phyloP scores from a whole-genome alignment of 257 asterid genomes.

The Nicotiana noctiflora region DNA sequence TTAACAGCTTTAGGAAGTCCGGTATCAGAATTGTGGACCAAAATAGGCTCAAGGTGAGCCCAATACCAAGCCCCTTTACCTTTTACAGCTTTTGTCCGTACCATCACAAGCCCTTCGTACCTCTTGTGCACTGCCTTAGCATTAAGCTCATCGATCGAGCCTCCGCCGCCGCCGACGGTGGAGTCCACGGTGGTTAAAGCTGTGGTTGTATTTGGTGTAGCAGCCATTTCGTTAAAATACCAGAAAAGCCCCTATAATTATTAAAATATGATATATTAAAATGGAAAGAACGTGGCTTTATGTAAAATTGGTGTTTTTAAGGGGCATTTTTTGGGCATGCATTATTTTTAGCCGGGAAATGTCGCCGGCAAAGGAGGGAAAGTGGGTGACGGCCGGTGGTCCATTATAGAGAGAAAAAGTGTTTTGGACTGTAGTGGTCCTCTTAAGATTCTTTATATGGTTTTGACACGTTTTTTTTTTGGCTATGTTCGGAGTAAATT shows the following conservation, averaged over 20 bases:
- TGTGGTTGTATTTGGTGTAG: conserved; percentile 32
- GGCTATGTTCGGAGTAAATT: not conserved
- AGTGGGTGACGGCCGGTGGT: conserved; percentile 16
- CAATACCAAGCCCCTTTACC: conserved; percentile 99
- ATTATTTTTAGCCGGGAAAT: conserved; percentile 19
- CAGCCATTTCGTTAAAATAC: conserved; percentile 37
- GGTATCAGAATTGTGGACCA: conserved; percentile 63
- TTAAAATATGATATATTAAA: not conserved
- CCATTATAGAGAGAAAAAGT: conserved; percentile 23
- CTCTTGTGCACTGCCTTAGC: conserved; percentile 87
- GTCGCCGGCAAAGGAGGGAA: conserved; percentile 13
- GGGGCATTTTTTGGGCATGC: not conserved
- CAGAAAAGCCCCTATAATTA: not conserved
- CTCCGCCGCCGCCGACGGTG: not conserved
- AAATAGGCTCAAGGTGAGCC: conserved; percentile 92
- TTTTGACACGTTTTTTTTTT: not conserved
- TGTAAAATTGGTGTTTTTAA: not conserved
- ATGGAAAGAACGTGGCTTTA: not conserved
- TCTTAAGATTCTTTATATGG: not conserved
- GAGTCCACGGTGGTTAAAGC: conserved; percentile 25
- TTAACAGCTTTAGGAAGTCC: conserved; percentile 88
- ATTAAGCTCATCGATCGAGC: conserved; percentile 49
- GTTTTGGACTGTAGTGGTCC: not conserved
- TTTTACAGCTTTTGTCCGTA: conserved; percentile 80
- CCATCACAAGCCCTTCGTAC: conserved; percentile 73